A percentile compares a stretch with the other conserved stretches of the same genome.
Evolutionary conservation across 2,329 filamentous ascomycete species (phyloP).

Genomic region (Cladophialophora bantiana): DNA sequence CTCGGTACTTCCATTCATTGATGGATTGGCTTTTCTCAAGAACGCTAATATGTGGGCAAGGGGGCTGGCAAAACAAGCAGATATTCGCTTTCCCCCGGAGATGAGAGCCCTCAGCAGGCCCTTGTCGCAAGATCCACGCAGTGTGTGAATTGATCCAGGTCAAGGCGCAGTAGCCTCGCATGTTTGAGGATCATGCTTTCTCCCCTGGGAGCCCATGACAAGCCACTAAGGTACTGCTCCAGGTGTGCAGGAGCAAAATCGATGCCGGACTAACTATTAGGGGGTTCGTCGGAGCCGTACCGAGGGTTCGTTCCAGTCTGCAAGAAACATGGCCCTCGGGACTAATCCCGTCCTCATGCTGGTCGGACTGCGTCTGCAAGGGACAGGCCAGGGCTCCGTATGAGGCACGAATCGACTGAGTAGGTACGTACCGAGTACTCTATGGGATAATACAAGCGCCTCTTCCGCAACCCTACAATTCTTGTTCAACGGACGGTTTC

Average conservation of each 20-base stretch:
- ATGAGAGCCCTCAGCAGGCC: not conserved
- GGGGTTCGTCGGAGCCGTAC: not conserved
- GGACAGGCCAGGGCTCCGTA: not conserved
- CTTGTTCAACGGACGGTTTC: not conserved
- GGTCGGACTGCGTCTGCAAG: conserved; percentile 2
- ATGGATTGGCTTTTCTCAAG: not conserved
- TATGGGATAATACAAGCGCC: not conserved
- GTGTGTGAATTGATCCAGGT: not conserved
- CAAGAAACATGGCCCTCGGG: conserved; percentile 1
- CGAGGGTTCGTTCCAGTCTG: not conserved
- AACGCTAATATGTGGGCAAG: not conserved
- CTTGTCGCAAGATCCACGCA: not conserved
- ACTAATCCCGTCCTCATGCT: conserved; percentile 1
- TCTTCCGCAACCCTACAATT: not conserved
- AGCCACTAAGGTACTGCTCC: not conserved
- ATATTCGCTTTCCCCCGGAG: not conserved
- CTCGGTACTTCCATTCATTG: not conserved
- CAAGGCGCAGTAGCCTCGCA: not conserved
- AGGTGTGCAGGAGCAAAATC: not conserved
- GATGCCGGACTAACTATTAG: not conserved
- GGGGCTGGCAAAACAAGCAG: not conserved
- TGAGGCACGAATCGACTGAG: not conserved
- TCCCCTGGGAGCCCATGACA: not conserved
- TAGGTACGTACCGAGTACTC: not conserved
- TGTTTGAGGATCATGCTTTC: not conserved